These are phyloP conservation scores for Alternaria sp. DNA, from an alignment of 2,329 filamentous ascomycete genomes.

Conservation along the genomic window DNA sequence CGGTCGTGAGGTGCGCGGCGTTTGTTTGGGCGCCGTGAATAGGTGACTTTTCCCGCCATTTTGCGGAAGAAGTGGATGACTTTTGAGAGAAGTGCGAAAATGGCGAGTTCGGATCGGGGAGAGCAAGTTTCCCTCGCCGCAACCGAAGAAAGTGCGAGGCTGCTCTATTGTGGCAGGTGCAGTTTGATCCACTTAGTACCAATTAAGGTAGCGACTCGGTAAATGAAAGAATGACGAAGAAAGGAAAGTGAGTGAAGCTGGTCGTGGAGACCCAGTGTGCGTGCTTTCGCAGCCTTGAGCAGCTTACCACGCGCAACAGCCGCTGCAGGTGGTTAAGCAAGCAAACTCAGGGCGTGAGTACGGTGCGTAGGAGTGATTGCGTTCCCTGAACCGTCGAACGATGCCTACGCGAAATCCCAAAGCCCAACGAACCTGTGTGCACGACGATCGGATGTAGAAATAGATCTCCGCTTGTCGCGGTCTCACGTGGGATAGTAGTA, in stretches of 20 bases:
- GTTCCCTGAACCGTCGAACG: background rate
- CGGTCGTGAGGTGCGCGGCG: conserved; percentile 8
- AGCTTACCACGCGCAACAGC: background rate
- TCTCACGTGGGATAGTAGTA: conserved; percentile 9
- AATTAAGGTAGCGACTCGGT: background rate
- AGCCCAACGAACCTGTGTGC: background rate
- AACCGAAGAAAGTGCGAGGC: conserved; percentile 7
- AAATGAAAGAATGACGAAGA: background rate
- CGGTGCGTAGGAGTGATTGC: background rate
- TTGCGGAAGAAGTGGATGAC: conserved; percentile 8
- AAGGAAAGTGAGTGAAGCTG: background rate
- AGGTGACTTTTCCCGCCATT: conserved; percentile 27
- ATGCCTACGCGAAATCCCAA: background rate
- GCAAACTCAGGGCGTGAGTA: background rate
- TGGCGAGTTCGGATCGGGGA: conserved; percentile 8
- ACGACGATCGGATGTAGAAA: conserved; percentile 4
- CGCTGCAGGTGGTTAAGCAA: background rate
- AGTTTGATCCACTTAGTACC: background rate
- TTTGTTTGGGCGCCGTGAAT: conserved; percentile 25
- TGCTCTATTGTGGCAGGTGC: conserved; percentile 16
- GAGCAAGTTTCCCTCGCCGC: background rate
- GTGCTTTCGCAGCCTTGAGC: background rate
- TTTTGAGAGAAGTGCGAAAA: conserved; percentile 13
- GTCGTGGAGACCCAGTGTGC: background rate
- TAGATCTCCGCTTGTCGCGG: conserved; percentile 11